Evolutionary conservation across 768 basidiomycete species (phyloP).

Genomic region (Glaciozyma martinii): DNA sequence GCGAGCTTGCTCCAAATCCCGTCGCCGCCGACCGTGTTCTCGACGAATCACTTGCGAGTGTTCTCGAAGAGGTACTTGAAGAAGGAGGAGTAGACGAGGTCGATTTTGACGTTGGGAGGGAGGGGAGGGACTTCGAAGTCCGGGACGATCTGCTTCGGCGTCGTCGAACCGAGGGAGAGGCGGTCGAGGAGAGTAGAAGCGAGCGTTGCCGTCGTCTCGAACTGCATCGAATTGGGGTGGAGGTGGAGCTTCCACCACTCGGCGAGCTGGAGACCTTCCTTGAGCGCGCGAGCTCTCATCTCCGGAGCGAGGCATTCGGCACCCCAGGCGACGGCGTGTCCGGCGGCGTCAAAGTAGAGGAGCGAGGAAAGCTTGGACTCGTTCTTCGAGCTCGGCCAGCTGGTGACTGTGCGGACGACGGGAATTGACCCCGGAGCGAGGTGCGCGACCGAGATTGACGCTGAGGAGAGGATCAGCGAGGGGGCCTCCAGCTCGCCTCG

Average conservation of each 20-base stretch:
- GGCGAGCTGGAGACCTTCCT: background rate
- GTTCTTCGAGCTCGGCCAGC: background rate
- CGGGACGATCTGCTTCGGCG: background rate
- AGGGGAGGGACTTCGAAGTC: conserved; percentile 8
- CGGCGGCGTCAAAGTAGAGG: background rate
- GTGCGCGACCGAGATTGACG: background rate
- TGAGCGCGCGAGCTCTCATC: background rate
- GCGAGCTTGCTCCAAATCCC: conserved; percentile 1
- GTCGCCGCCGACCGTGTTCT: background rate
- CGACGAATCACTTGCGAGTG: conserved; percentile 1
- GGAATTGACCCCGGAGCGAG: background rate
- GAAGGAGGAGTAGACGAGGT: conserved; percentile 11
- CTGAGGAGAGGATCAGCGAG: background rate
- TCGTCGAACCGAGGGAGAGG: background rate
- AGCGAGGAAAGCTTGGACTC: background rate
- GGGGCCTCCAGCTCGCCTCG: background rate
- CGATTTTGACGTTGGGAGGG: conserved; percentile 2
- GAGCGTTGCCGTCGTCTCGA: background rate
- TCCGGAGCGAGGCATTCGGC: background rate
- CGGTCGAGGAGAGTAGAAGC: background rate
- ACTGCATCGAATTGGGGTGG: background rate
- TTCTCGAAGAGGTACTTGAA: conserved; percentile 2
- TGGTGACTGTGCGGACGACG: background rate
- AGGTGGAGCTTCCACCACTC: background rate
- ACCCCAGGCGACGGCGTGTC: background rate